Percentiles rank a stretch among this genome's conserved stretches.
Conservation (phyloP, 805 yeast species). For the Metschnikowia rubicola region DNA sequence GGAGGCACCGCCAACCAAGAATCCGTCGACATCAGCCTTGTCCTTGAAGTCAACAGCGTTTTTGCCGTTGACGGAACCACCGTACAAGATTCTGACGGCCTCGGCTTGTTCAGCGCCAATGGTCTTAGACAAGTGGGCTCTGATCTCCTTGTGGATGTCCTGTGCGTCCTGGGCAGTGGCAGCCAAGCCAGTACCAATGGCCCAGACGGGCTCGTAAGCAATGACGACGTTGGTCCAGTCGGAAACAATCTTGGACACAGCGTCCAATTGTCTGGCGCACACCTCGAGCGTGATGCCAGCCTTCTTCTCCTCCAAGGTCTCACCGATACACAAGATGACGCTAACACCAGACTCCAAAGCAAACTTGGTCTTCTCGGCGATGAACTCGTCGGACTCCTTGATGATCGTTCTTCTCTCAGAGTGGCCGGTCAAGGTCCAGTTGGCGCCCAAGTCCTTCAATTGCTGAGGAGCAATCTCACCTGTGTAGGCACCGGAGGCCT, state of each 20-base stretch:
- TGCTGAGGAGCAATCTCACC: constrained; percentile 92
- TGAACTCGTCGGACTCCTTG: constrained; percentile 83
- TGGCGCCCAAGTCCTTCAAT: constrained; percentile 86
- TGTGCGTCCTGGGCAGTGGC: constrained; percentile 99
- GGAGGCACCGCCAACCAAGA: constrained; percentile 99
- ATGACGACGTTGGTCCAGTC: constrained; percentile 93
- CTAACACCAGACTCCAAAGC: constrained; percentile 86
- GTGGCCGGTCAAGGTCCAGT: constrained; percentile 96
- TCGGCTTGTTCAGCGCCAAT: constrained; percentile 79
- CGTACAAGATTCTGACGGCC: constrained; percentile 86
- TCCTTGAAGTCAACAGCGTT: constrained; percentile 88
- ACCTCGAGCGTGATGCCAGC: constrained; percentile 82
- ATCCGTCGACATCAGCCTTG: constrained; percentile 93
- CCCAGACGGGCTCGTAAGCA: constrained; percentile 99
- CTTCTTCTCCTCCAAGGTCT: constrained; percentile 92
- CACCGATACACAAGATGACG: constrained; percentile 97
- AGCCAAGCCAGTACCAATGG: constrained; percentile 98
- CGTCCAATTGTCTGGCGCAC: constrained; percentile 83
- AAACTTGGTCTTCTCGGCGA: constrained; percentile 91
- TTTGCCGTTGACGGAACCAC: constrained; percentile 97
- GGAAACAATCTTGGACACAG: constrained; percentile 71
- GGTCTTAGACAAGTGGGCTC: constrained; percentile 73
- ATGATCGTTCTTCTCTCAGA: constrained; percentile 96
- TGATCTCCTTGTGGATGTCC: constrained; percentile 85
- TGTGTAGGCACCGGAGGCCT: constrained; percentile 94